phyloP scores from a whole-genome alignment of 1,284 basidiomycete species.

The Inonotus obliquus region DNA sequence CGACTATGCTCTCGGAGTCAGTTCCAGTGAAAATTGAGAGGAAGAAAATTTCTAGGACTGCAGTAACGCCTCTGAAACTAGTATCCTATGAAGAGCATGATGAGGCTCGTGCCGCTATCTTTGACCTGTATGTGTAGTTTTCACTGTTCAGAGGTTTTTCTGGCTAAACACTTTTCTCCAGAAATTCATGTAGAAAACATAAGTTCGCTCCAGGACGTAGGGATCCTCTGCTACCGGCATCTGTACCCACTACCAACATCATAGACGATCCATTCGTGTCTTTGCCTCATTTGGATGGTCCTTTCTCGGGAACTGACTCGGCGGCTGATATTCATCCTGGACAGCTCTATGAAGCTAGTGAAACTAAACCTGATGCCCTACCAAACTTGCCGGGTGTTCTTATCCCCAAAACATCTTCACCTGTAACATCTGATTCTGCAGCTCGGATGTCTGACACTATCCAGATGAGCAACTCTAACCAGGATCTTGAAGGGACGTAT shows the following conservation, averaged over 20 bases:
- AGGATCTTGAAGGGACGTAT: background rate
- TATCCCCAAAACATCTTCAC: background rate
- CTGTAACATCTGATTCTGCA: background rate
- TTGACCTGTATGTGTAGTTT: background rate
- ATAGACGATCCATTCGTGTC: background rate
- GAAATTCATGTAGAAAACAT: background rate
- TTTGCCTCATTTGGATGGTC: background rate
- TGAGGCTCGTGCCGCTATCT: background rate
- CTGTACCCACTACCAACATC: background rate
- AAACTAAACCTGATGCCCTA: background rate
- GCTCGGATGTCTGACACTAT: background rate
- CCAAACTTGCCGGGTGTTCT: background rate
- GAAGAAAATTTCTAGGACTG: background rate
- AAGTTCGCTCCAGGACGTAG: too few relatives aligned
- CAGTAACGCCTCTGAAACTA: slow-evolving; percentile 1
- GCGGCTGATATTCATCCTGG: background rate
- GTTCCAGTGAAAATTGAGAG: background rate
- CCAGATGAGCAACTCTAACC: background rate
- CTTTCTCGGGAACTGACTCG: background rate
- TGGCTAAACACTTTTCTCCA: background rate
- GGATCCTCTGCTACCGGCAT: too few relatives aligned
- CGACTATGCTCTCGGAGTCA: background rate
- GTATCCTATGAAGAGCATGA: slow-evolving; percentile 8
- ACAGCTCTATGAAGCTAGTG: background rate
- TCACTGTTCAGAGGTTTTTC: background rate